A percentile compares a stretch with the other conserved stretches of the same genome.
Conservation (phyloP, 2,329 filamentous ascomycete species). For the Fusarium hainanense region DNA sequence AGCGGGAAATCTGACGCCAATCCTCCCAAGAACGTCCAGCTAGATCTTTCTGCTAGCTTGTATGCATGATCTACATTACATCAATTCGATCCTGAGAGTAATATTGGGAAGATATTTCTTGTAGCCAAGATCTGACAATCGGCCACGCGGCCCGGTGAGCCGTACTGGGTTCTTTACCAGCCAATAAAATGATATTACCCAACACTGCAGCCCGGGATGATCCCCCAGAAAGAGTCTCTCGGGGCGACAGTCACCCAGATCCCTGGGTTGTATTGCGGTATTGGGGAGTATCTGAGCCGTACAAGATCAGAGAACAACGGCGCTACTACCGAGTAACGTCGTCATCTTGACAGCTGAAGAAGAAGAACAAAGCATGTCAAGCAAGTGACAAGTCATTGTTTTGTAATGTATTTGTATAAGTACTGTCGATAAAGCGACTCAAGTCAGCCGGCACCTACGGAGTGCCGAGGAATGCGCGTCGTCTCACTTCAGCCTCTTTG, state of each 20-base stretch:
- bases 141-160: slow-evolving; percentile 38
- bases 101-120: slow-evolving; percentile 3
- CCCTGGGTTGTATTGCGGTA: slow-evolving; percentile 8
- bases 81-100: slow-evolving; percentile 8
- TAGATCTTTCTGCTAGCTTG: slow-evolving; percentile 9
- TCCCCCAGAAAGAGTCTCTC: slow-evolving; percentile 17
- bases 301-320: background rate
- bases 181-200: slow-evolving; percentile 25
- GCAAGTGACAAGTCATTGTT: background rate
- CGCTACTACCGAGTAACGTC: slow-evolving; percentile 1
- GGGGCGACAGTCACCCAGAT: slow-evolving; percentile 12
- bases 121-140: slow-evolving; percentile 17
- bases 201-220: slow-evolving; percentile 28
- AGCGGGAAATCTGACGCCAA: slow-evolving; percentile 23
- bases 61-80: slow-evolving; percentile 15
- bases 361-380: background rate
- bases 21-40: background rate
- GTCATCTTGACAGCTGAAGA: background rate
- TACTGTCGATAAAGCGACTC: background rate
- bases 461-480: slow-evolving; percentile 70
- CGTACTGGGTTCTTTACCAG: slow-evolving; percentile 27
- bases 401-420: background rate
- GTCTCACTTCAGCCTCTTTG: slow-evolving; percentile 79
- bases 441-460: slow-evolving; percentile 39
- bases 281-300: background rate